Base-by-base conservation (phyloP, 2,329 filamentous ascomycete genomes). In the Paraconiothyrium sp. region DNA sequence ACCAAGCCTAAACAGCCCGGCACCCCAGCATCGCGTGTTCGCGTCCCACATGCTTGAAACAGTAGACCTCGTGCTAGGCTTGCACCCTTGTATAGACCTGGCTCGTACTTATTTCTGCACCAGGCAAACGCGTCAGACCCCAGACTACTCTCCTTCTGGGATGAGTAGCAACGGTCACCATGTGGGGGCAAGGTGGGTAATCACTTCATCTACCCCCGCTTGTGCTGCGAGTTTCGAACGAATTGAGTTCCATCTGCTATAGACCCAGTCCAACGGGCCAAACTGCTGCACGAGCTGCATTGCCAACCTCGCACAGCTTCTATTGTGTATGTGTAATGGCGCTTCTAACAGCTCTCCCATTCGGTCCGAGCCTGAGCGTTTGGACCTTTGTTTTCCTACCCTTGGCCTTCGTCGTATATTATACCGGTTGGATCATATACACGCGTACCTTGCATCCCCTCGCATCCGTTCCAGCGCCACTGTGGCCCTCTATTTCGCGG, bases 401-500 rank as follows among this genome's bases (percentile, higher is more conserved):
- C 30, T 14, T 59, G 16, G 44, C 49, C n/a, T 57, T 63, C 32
- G 30, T 50, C 32, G 43, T 52, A 0, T 60, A 63, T 27, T 65
- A 50, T 24, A 20, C 49, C n/a, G 50, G 39, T 8, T 65, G 63
- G 63, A 54, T 63, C 20, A 47, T 59, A 20, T 65, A 63, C 27
- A 43, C 57, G 10, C 41, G 59, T n/a, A 58, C 56, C 22, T 41
- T 69, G 8, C 65, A 67, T 32, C 63, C 68, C 1, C 67, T 70
- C 27, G 61, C 66, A 24, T 59, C 58, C 7, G 46, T 70, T 11
- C 67, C 68, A 3, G 68, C 67, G 9, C 65, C 66, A 3, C 61
- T 65, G 27, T 70, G 61, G 66, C 60, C 68, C 11, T 69, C 68
- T 4, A 39, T 66, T 14, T 65, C 66, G 14, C 67, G 68, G 16